These are phyloP conservation scores for Phialocephala sp. DNA, from an alignment of 2,329 filamentous ascomycete species.

Conservation along the genomic window DNA sequence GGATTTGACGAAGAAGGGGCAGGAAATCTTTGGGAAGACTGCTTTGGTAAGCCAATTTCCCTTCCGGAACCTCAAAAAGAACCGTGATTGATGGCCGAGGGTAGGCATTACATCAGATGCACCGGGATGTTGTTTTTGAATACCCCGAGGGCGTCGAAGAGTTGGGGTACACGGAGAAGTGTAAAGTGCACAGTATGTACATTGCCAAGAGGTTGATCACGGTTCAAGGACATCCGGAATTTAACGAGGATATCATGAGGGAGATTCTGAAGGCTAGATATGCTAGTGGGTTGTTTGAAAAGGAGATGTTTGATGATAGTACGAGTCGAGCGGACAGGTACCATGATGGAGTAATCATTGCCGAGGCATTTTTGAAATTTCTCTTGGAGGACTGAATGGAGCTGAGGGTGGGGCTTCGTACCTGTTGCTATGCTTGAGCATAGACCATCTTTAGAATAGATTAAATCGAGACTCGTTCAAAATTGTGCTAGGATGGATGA, in stretches of 20 bases:
- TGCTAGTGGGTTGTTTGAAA: conserved; percentile 69
- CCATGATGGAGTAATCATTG: conserved; percentile 83
- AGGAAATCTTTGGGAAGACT: conserved; percentile 72
- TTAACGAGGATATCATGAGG: conserved; percentile 71
- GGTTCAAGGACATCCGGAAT: conserved; percentile 88
- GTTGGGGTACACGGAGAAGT: conserved; percentile 69
- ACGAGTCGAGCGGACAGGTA: conserved; percentile 67
- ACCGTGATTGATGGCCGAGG: conserved; percentile 38
- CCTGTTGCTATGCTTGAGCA: conserved; percentile 24
- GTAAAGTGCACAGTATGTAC: conserved; percentile 83
- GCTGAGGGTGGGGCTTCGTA: neutral
- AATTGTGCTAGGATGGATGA: neutral
- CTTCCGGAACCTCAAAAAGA: neutral
- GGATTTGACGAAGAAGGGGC: conserved; percentile 70
- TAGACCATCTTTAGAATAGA: conserved; percentile 14
- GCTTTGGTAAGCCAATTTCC: conserved; percentile 52
- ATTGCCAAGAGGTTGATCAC: conserved; percentile 69
- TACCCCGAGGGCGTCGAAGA: conserved; percentile 66
- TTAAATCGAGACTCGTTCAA: neutral
- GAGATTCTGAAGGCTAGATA: conserved; percentile 71
- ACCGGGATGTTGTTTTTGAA: conserved; percentile 74
- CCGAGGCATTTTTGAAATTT: conserved; percentile 77
- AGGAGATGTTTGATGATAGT: conserved; percentile 72
- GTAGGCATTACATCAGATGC: conserved; percentile 82
- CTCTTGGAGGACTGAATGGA: conserved; percentile 58